These are phyloP conservation scores for Avena atlantica DNA, from an alignment of 176 grass and related monocot genomes.

Conservation along the genomic window DNA sequence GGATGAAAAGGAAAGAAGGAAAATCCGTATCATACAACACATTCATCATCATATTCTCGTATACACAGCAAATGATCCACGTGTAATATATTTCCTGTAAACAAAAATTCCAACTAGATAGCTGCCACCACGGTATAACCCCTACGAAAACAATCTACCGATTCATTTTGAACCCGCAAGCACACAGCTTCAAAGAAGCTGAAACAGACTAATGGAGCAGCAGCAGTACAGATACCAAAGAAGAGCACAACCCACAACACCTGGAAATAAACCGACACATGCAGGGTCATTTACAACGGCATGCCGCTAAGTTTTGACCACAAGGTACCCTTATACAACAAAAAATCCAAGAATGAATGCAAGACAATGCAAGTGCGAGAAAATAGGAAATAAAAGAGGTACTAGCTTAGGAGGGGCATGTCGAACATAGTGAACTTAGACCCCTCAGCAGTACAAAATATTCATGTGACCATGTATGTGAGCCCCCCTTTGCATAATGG, in stretches of 20 bases:
- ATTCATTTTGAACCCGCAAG: slow-evolving; percentile 26
- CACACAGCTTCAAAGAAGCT: slow-evolving; percentile 4
- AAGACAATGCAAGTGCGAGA: slow-evolving; percentile 53
- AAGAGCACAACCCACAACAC: slow-evolving; percentile 25
- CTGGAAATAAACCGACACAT: slow-evolving; percentile 45
- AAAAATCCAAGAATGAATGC: slow-evolving; percentile 55
- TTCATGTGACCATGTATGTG: slow-evolving; percentile 30
- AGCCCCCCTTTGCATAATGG: slow-evolving; percentile 32
- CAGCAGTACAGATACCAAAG: slow-evolving; percentile 22
- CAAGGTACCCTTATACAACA: slow-evolving; percentile 55
- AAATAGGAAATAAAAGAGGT: slow-evolving; percentile 40
- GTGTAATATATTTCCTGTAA: slow-evolving; percentile 34
- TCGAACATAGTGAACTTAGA: slow-evolving; percentile 43
- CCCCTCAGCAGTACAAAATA: slow-evolving; percentile 52
- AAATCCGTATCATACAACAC: slow-evolving; percentile 5
- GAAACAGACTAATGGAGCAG: slow-evolving; percentile 3
- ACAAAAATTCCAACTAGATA: slow-evolving; percentile 31
- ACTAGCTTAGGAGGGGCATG: slow-evolving; percentile 27
- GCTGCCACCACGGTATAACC: slow-evolving; percentile 25
- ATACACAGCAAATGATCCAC: slow-evolving; percentile 43
- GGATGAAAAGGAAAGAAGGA: neutral
- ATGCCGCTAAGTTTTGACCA: slow-evolving; percentile 38
- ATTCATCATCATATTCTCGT: slow-evolving; percentile 42
- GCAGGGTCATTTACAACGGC: slow-evolving; percentile 38
- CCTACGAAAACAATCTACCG: slow-evolving; percentile 19